Evolutionary conservation across 2,329 filamentous ascomycete genomes (phyloP), one percentile per base, ranked within the genome.

Genomic region (Cucurbitaria berberidis): DNA sequence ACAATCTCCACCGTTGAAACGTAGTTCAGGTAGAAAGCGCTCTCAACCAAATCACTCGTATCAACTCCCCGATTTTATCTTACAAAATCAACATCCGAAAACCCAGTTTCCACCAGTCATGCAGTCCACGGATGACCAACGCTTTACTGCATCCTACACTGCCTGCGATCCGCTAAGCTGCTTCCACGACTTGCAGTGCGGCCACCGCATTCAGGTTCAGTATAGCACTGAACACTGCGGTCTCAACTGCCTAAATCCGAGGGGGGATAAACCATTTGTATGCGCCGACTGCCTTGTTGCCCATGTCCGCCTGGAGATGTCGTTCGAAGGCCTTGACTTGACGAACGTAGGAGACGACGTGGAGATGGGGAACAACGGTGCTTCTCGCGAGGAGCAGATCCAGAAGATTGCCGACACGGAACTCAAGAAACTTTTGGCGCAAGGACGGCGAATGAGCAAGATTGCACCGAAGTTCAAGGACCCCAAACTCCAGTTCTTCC

Each of bases 151-250:
- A 13, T 3, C 3, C 2, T 22, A 39, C 15, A 39, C 19, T 6
- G 19, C 36, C 11, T 42, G 38, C 15, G 19, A 19, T 22, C 15
- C 21, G 2, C 10, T 10, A 5, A 42, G 36, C 13, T 22, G 8
- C n/a, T 43, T 18, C 30, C 46, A 49, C 29, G 46, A 49, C n/a
- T 8, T 49, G 10, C 18, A 29, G 6, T 49, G 46, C 11, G 46
- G 29, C 3, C 46, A 49, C 39, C 38, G 46, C 3, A 36, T 43
- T 30, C 29, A 49, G 22, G 29, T 24, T 5, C 18, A 29, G 19
- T n/a, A 41, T 11, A 13, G 10, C 26, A 26, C 26, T 1, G 26
- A 41, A 11, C 16, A 10, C 5, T 49, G 46, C n/a, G 46, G 46
- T 13, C 3, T 24, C 13, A 49, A 49, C 15, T 49, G 46, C 38